Conservation (phyloP, 306 rosid species). For the Sphenostylis stenocarpa region DNA sequence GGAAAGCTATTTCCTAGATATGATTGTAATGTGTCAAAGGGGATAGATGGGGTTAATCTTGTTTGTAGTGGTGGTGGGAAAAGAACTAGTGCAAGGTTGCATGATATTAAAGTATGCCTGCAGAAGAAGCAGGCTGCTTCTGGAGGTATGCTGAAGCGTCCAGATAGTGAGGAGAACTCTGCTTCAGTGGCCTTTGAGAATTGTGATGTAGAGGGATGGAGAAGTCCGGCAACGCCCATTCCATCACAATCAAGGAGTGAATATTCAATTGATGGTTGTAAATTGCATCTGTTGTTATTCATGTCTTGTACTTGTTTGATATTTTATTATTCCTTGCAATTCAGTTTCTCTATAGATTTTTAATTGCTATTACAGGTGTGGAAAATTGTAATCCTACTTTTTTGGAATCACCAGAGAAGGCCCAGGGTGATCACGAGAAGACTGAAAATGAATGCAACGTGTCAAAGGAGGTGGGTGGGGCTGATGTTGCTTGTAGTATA, state of each 20-base stretch:
- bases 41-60: conserved; percentile 11
- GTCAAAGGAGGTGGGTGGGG: conserved; percentile 10
- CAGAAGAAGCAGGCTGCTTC: conserved; percentile 30
- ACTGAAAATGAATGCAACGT: neutral
- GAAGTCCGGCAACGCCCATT: neutral
- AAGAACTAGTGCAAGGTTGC: conserved; percentile 26
- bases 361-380: conserved; percentile 11
- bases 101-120: conserved; percentile 14
- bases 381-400: conserved; percentile 13
- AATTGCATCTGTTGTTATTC: neutral
- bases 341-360: neutral
- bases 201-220: neutral
- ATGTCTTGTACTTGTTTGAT: neutral
- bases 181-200: conserved; percentile 20
- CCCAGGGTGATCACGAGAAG: neutral
- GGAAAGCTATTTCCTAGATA: neutral
- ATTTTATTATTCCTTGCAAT: neutral
- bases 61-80: neutral
- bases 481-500: conserved; percentile 9
- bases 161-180: conserved; percentile 13
- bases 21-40: neutral
- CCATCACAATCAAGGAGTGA: neutral
- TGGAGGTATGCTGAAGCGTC: conserved; percentile 20
- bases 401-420: conserved; percentile 1
- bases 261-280: neutral